phyloP scores from a whole-genome alignment of 148 eudicot genomes.

The Drosera capensis region DNA sequence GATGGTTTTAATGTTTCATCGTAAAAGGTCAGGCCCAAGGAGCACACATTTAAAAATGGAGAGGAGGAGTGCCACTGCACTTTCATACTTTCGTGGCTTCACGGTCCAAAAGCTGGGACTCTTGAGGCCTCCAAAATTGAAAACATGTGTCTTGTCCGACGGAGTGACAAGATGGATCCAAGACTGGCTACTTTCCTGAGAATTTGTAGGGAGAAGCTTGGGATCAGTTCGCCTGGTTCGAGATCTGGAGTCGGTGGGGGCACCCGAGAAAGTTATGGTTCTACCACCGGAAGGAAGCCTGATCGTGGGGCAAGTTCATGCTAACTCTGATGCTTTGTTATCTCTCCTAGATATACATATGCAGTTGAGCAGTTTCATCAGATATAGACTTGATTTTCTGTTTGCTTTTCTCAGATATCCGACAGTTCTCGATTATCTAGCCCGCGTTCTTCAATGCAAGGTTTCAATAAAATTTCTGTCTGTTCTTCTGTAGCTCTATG shows the following conservation, averaged over 20 bases:
- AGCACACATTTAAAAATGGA: slow-evolving; percentile 21
- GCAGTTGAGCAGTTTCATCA: neutral
- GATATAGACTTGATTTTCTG: too few species aligned
- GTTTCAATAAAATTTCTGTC: neutral
- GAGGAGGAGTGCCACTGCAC: slow-evolving; percentile 41
- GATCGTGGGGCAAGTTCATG: neutral
- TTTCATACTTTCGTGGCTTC: slow-evolving; percentile 38
- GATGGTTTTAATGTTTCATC: neutral
- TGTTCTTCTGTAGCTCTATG: neutral
- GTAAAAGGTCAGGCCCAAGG: slow-evolving; percentile 24
- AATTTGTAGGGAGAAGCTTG: slow-evolving; percentile 27
- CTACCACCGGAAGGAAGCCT: neutral
- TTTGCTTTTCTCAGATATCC: too few species aligned
- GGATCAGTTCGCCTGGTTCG: neutral
- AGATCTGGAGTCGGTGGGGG: neutral
- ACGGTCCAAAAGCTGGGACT: slow-evolving; percentile 33
- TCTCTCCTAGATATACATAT: neutral
- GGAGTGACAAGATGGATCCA: slow-evolving; percentile 12
- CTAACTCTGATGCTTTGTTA: neutral
- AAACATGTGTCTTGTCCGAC: slow-evolving; percentile 18
- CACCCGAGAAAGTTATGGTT: neutral
- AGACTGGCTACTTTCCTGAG: slow-evolving; percentile 23
- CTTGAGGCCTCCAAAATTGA: slow-evolving; percentile 15
- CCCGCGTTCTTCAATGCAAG: too few species aligned
- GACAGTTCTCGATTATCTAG: too few species aligned